These are phyloP conservation scores for Ilyonectria robusta DNA, from an alignment of 2,329 filamentous ascomycete genomes.

Conservation along the genomic window DNA sequence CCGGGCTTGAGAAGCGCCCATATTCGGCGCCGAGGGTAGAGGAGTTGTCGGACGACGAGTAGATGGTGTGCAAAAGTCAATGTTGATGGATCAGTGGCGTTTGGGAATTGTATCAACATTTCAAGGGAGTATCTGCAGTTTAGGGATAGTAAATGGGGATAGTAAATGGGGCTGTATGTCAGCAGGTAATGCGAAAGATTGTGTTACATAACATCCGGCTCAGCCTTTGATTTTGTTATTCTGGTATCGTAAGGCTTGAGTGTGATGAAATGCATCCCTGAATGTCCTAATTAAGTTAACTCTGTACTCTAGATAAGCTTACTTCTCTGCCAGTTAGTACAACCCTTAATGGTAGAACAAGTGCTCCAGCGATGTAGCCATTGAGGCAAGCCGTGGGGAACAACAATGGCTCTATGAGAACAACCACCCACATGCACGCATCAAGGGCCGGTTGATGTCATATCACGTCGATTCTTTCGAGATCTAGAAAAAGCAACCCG, in stretches of 20 bases:
- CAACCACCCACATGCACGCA: not conserved
- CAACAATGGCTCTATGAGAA: not conserved
- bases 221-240: not conserved
- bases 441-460: constrained; percentile 1
- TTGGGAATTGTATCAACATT: constrained; percentile 44
- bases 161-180: constrained; percentile 32
- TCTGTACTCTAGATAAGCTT: no score
- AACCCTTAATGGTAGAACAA: not conserved
- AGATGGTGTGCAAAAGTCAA: constrained; percentile 37
- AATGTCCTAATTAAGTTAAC: no score
- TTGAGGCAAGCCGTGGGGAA: no score
- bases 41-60: constrained; percentile 67
- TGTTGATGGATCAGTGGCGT: constrained; percentile 40
- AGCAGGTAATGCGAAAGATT: constrained; percentile 16
- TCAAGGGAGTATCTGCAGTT: constrained; percentile 33
- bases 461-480: constrained; percentile 29
- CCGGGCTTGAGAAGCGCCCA: constrained; percentile 55
- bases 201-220: not conserved
- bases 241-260: not conserved
- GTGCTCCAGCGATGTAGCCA: not conserved
- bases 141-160: constrained; percentile 22
- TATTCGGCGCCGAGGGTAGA: constrained; percentile 69
- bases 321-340: no score
- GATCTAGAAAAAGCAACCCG: constrained; percentile 38
- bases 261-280: not conserved